Evolutionary conservation across 2,329 filamentous ascomycete species (phyloP), one percentile per base, ranked within the genome.

Genomic region (Zasmidium citrigriseum): DNA sequence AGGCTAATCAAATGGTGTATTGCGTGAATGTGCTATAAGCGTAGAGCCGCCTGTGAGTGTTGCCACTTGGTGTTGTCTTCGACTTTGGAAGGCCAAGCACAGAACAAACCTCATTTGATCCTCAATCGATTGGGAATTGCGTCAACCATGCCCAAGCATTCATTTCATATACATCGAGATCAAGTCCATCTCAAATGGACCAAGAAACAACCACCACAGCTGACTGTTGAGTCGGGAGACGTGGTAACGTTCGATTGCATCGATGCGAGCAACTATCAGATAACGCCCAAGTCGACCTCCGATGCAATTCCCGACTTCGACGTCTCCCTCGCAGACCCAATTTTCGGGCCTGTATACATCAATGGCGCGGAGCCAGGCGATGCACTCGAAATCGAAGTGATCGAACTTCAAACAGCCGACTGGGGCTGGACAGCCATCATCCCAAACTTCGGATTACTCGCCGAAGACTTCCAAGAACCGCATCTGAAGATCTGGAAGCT

Each of bases 341-440:
- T 65, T 5, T 63, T 65, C 41, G 63, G 63, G 1, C 63, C 63
- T 9, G 63, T 65, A 11, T 65, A 50, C 24, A 47, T 65, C 25
- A 53, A 55, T n/a, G 60, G 60, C 24, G 63, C 60, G 4, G 63
- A 63, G 49, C 63, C 63, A 1, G 63, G 63, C 16, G 60, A 65
- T 50, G 63, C 63, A 16, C 38, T 63, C 14, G 63, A 65, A 50
- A 59, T 65, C 4, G 58, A 65, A 45, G 57, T 65, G 7, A n/a
- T 63, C 4, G 58, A 61, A 24, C 53, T 65, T 10, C 52, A 63
- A 46, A 59, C 55, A 4, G 57, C 55, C 5, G 54, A 59, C 18
- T 65, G 63, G 63, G 60, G 60, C 11, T 65, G 63, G 63, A 63
- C 63, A 9, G 63, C 63, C 1, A 48, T 65, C 18, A 53, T 65